A percentile compares a stretch with the other conserved stretches of the same genome.
These are phyloP conservation scores for Eremothecium gossypii DNA, from an alignment of 1,139 yeast species.

Conservation along the genomic window DNA sequence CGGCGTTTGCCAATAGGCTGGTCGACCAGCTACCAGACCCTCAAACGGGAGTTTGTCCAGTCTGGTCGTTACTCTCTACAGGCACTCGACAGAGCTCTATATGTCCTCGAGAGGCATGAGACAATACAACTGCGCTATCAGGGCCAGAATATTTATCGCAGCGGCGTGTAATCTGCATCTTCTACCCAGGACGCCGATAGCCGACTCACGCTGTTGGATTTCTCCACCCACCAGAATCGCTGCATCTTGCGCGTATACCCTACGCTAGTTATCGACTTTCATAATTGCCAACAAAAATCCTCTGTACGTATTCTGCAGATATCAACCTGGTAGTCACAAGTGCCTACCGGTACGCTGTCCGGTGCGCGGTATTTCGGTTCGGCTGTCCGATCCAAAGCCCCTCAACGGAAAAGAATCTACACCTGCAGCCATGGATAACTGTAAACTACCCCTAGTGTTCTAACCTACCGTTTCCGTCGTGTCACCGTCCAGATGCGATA, in stretches of 20 bases:
- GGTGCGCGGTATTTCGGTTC: too few relatives aligned
- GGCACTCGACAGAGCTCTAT: conserved; percentile 78
- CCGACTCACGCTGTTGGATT: neutral
- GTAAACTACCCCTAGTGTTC: too few relatives aligned
- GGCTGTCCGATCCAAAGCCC: too few relatives aligned
- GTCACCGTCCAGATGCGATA: too few relatives aligned
- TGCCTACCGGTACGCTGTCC: too few relatives aligned
- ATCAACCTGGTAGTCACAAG: too few relatives aligned
- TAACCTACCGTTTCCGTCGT: too few relatives aligned
- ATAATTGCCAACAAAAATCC: neutral
- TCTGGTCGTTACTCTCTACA: conserved; percentile 55
- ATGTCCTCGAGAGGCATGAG: conserved; percentile 77
- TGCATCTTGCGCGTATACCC: too few relatives aligned
- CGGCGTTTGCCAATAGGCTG: conserved; percentile 94
- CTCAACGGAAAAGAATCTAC: too few relatives aligned
- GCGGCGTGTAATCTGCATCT: conserved; percentile 45
- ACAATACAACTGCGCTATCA: conserved; percentile 82
- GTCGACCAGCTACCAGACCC: conserved; percentile 83
- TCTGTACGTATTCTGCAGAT: neutral
- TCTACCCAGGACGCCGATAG: neutral
- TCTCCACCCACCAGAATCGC: too few relatives aligned
- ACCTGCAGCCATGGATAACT: too few relatives aligned
- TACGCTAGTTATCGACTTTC: neutral
- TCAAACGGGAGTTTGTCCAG: conserved; percentile 76
- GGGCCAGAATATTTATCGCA: conserved; percentile 74